A percentile compares a stretch with the other conserved stretches of the same genome.
These are phyloP conservation scores for Curvularia sp. DNA, from an alignment of 2,329 filamentous ascomycete species.

Conservation along the genomic window DNA sequence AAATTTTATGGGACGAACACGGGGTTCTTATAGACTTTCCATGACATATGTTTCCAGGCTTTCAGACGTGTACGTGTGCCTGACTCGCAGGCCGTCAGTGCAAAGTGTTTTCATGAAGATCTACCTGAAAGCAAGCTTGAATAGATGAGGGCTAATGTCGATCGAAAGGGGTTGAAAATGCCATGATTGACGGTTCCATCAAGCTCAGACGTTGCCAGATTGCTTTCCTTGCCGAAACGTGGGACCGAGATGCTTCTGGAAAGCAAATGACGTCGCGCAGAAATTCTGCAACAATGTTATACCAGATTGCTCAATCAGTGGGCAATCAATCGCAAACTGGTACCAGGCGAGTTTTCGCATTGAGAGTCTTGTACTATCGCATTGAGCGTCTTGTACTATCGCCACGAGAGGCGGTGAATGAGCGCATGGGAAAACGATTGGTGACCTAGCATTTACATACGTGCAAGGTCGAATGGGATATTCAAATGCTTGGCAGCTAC, in stretches of 20 bases:
- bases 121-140: not conserved
- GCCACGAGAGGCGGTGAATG: not conserved
- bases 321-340: constrained; percentile 9
- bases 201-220: constrained; percentile 7
- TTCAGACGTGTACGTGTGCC: not conserved
- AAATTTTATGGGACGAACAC: constrained; percentile 1
- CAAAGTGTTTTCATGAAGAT: constrained; percentile 1
- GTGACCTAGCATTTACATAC: not conserved
- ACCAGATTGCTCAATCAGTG: not conserved
- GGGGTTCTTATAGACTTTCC: constrained; percentile 5
- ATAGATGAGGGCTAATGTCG: constrained; percentile 23
- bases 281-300: not conserved
- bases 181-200: not conserved
- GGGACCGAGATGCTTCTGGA: not conserved
- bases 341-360: not conserved
- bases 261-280: constrained; percentile 3
- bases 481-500: not conserved
- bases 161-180: not conserved
- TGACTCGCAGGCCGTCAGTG: not conserved
- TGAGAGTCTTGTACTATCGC: not conserved
- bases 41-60: not conserved
- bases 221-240: constrained; percentile 1
- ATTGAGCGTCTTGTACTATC: constrained; percentile 1
- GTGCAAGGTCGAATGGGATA: not conserved
- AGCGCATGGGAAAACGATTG: not conserved